These are phyloP conservation scores for Phytophthora niederhauseri DNA, from an alignment of 352 stramenopile genomes.

Conservation along the genomic window DNA sequence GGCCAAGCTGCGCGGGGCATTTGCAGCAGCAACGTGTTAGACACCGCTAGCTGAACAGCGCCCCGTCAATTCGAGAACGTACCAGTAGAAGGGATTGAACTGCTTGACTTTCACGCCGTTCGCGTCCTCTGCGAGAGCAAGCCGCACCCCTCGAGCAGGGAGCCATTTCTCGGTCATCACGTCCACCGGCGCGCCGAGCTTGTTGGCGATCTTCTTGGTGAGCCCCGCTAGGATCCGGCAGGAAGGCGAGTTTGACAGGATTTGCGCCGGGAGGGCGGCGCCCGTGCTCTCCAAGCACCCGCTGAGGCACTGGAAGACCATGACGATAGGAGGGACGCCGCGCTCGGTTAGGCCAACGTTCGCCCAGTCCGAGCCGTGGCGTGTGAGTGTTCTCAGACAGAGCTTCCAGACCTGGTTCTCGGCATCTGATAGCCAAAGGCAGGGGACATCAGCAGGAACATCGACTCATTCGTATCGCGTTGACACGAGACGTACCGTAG, in stretches of 20 bases:
- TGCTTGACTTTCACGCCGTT: slow-evolving; percentile 30
- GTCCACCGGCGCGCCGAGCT: slow-evolving; percentile 75
- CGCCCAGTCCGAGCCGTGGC: slow-evolving; percentile 75
- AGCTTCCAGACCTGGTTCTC: slow-evolving; percentile 69
- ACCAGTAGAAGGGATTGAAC: slow-evolving; percentile 86
- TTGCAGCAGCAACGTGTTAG: neutral
- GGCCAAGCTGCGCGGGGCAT: slow-evolving; percentile 10
- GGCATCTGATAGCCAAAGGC: slow-evolving; percentile 38
- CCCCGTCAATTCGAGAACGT: slow-evolving; percentile 10
- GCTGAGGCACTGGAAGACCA: slow-evolving; percentile 59
- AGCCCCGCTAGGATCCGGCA: slow-evolving; percentile 78
- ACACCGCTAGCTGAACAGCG: neutral
- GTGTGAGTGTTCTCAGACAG: slow-evolving; percentile 68
- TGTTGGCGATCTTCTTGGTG: slow-evolving; percentile 88
- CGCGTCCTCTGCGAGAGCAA: slow-evolving; percentile 18
- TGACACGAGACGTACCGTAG: slow-evolving; percentile 46
- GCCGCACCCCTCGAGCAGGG: slow-evolving; percentile 38
- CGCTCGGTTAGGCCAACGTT: slow-evolving; percentile 69
- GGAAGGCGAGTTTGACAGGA: slow-evolving; percentile 73
- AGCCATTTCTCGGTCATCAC: slow-evolving; percentile 90
- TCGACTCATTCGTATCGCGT: neutral
- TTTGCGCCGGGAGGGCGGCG: slow-evolving; percentile 39
- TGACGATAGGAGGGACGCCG: slow-evolving; percentile 65
- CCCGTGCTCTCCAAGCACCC: slow-evolving; percentile 64
- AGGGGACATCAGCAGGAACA: neutral